Base-by-base conservation (phyloP, 2,329 filamentous ascomycete species). In the Lecanicillium sp. region DNA sequence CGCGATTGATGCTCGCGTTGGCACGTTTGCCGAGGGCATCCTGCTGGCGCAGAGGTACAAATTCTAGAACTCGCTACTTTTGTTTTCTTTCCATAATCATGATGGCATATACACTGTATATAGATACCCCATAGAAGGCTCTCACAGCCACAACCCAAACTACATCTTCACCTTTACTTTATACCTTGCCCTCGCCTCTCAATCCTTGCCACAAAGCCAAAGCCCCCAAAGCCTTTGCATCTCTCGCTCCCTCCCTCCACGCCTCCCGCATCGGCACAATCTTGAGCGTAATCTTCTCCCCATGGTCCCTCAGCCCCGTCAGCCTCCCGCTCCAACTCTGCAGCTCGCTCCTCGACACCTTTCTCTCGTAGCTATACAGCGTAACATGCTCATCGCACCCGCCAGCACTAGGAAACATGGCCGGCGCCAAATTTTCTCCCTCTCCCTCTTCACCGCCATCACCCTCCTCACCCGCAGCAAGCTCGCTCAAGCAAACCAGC, bases 1-100 rank as follows among this genome's bases (percentile, higher is more conserved):
- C 58, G 85, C 82, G 1, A 85, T 92, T 48, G 86, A 92, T 59
- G 84, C 84, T 5, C 69, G 85, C 29, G 80, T 90, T 3, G 85
- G 81, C 2, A 86, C 83, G 5, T 61, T 90, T 33, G 86, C 85
- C 0, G 84, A 90, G 58, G 85, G 85, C 0, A 79, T 90, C 43
- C 79, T 89, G 54, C 62, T 87, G 45, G 81, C 81, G 15, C 83
- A 78, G 64, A 60, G 61, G 45, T 65, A 74, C 41, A 66, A 63
- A 47, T 52, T 74, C 17, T 68, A 18, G 11, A n/a, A n/a, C n/a
- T n/a, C n/a, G n/a, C n/a, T n/a, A n/a, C n/a, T n/a, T n/a, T n/a
- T n/a, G n/a, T n/a, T n/a, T n/a, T n/a, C n/a, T n/a, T n/a, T n/a
- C n/a, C n/a, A n/a, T n/a, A n/a, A n/a, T n/a, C n/a, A n/a, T n/a